Evolutionary conservation across 1,139 yeast genomes (phyloP), one percentile per base, ranked within the genome.

Genomic region (Geotrichum cucujoidarum): DNA sequence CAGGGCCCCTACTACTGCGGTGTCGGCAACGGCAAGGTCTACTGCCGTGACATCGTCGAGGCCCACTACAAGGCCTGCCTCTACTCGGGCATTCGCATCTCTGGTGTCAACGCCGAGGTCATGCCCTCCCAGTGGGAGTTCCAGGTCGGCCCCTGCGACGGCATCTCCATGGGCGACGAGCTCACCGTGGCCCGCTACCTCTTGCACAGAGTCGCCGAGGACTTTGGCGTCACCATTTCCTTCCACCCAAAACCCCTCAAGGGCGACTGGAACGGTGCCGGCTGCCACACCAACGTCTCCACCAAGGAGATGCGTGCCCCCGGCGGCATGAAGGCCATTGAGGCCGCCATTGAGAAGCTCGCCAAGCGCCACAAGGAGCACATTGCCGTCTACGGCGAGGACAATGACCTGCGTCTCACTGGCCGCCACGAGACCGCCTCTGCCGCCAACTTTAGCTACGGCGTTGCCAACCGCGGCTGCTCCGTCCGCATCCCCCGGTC

Each of bases 101-200:
- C 95, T 50, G 98, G 98, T 76, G 90, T 92, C 70, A 92, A 92
- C 71, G 98, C 98, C 61, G 98, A 92, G 77, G 98, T 92, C 59
- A 92, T 92, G 97, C 98, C 98, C 51, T 88, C 97, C 54, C 98
- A 92, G 78, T 92, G 98, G 98, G 98, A 92, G 76, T 92, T 86
- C 86, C 98, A 92, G 77, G 97, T 92, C 62, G 98, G 98, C 66
- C 97, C 98, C 57, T 88, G 97, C 74, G 79, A 73, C 57, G 98
- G 98, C 66, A 90, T 92, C 69, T 71, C 74, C 61, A 90, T 92
- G 97, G 98, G 97, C 70, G 98, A 92, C 72, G 83, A 92, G 71
- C 80, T 92, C 69, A 90, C 97, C 92, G 79, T 90, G 64, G 94
- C 96, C 55, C 84, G 98, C 73, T 92, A 87, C 72, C 76, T 92